Percentiles rank a stretch among this genome's conserved stretches.
These are phyloP conservation scores for Paecilomyces variotii DNA, from an alignment of 2,329 filamentous ascomycete genomes.

Conservation along the genomic window DNA sequence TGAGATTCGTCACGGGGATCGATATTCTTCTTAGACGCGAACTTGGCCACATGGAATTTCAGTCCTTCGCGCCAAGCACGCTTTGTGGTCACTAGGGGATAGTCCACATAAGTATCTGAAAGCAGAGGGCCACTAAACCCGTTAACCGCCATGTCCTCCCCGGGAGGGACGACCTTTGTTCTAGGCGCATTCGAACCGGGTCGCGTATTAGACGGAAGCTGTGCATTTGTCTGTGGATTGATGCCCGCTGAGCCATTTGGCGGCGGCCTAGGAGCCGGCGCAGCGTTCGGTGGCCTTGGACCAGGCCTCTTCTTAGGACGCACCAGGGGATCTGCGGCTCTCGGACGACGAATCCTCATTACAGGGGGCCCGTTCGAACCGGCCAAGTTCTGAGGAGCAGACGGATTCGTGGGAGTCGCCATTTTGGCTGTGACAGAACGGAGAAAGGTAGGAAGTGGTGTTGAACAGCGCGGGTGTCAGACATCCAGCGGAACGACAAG, in stretches of 20 bases:
- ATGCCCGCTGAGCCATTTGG: conserved; percentile 15
- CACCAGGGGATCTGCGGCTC: conserved; percentile 55
- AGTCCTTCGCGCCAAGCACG: conserved; percentile 68
- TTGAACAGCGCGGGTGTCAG: not conserved
- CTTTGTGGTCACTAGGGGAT: conserved; percentile 75
- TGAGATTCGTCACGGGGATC: conserved; percentile 69
- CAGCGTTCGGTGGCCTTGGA: conserved; percentile 15
- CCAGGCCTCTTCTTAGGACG: conserved; percentile 46
- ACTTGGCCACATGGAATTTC: conserved; percentile 79
- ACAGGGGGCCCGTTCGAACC: conserved; percentile 39
- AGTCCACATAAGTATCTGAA: conserved; percentile 42
- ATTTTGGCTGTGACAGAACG: conserved; percentile 9
- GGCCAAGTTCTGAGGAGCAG: conserved; percentile 40
- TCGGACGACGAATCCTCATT: conserved; percentile 41
- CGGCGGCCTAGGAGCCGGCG: conserved; percentile 9
- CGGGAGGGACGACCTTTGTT: conserved; percentile 11
- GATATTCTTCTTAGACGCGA: conserved; percentile 56
- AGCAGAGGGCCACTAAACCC: conserved; percentile 36
- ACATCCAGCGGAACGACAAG: not conserved
- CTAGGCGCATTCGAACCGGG: conserved; percentile 13
- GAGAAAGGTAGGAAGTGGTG: not conserved
- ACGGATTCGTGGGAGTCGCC: conserved; percentile 35
- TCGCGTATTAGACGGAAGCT: conserved; percentile 7
- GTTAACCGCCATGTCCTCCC: conserved; percentile 28
- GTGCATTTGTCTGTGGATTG: conserved; percentile 15